Evolutionary conservation across 345 rosid species (phyloP), one percentile per base, ranked within the genome.

Genomic region (Laguncularia racemosa): DNA sequence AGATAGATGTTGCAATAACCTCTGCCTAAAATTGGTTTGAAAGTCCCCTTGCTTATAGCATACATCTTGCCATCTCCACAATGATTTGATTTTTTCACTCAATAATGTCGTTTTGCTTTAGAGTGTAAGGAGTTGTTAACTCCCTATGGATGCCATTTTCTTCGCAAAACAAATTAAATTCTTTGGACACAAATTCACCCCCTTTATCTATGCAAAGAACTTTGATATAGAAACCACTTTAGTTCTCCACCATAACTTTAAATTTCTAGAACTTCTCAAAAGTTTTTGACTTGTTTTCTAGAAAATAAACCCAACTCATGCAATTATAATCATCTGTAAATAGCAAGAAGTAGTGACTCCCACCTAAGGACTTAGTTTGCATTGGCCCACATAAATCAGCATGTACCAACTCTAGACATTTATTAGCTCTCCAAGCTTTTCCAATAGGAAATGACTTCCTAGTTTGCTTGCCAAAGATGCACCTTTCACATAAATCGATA

Each of bases 391-490:
- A 53, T 14, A 33, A 17, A 45, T 64, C 50, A 11, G 44, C 16
- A 26, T 62, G 71, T 4, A 62, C 46, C 7, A 71, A 43, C 3
- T 62, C 21, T 13, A 71, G 60, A n/a, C 45, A 61, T 0, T 62
- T 8, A 0, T 0, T 14, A 4, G 67, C 63, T 52, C 57, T 71
- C 45, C 46, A 57, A 3, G 38, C 0, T 9, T 38, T 55, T 55
- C 12, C 1, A 19, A 56, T 59, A 16, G 53, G 55, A 0, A 26
- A 8, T 26, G 28, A 26, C 3, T 26, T 26, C 12, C 13, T 53
- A 1, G 2, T 16, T 16, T 58, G 49, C 50, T 65, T 65, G 6
- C 46, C 48, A 17, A 52, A 13, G 5, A 52, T n/a, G n/a, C n/a
- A n/a, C n/a, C n/a, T n/a, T n/a, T n/a, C n/a, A n/a, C n/a, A n/a